Evolutionary conservation across 805 yeast species (phyloP).

Genomic region (Metschnikowia shivogae): DNA sequence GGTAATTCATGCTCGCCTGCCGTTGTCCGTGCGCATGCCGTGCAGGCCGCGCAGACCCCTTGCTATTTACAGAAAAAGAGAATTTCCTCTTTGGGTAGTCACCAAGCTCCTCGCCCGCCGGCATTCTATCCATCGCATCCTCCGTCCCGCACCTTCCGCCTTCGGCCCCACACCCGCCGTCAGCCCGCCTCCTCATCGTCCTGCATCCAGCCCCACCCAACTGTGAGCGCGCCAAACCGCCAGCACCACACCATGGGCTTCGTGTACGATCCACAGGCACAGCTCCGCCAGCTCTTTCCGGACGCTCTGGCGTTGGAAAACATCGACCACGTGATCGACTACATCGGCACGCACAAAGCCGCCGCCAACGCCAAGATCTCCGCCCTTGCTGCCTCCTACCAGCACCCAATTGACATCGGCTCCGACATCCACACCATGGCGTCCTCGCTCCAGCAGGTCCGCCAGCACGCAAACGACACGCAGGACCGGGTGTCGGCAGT

Average conservation of each 20-base stretch:
- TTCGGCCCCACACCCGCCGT: too few relatives aligned
- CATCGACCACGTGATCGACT: slow-evolving; percentile 13
- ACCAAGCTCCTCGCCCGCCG: neutral
- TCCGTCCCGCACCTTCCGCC: too few relatives aligned
- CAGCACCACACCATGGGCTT: slow-evolving; percentile 13
- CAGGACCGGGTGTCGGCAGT: slow-evolving; percentile 60
- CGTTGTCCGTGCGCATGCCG: neutral
- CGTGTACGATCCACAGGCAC: slow-evolving; percentile 17
- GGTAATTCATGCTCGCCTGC: too few relatives aligned
- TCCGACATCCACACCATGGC: slow-evolving; percentile 40
- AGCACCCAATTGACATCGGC: slow-evolving; percentile 21
- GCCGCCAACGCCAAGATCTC: slow-evolving; percentile 46
- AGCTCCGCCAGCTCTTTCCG: slow-evolving; percentile 16
- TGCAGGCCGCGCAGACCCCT: slow-evolving; percentile 1
- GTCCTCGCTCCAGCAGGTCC: slow-evolving; percentile 44
- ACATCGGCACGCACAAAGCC: slow-evolving; percentile 32
- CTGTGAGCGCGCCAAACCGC: neutral
- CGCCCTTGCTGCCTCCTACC: slow-evolving; percentile 32
- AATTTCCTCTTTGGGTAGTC: slow-evolving; percentile 5
- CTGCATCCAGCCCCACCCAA: neutral
- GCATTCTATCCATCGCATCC: neutral
- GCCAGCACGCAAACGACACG: slow-evolving; percentile 48
- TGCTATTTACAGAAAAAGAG: slow-evolving; percentile 1
- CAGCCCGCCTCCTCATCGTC: neutral
- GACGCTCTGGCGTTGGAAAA: slow-evolving; percentile 13